phyloP scores from a whole-genome alignment of 306 rosid species.

The Dryas drummondii region DNA sequence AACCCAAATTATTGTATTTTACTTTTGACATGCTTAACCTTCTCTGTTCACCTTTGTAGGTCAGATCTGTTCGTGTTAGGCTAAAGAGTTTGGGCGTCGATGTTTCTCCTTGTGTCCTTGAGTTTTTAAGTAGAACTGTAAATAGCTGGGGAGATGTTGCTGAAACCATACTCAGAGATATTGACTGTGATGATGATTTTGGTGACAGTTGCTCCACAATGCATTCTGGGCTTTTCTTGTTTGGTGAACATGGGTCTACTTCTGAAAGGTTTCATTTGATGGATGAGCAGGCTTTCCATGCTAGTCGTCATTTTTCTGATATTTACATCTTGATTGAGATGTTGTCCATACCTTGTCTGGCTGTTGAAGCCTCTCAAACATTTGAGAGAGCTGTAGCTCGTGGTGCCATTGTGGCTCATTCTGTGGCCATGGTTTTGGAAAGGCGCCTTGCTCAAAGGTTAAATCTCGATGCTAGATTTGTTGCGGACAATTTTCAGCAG shows the following conservation, averaged over 20 bases:
- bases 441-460: constrained; percentile 80
- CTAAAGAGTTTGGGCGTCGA: constrained; percentile 76
- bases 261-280: constrained; percentile 59
- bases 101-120: constrained; percentile 90
- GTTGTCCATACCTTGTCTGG: constrained; percentile 95
- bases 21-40: constrained; percentile 26
- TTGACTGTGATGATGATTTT: constrained; percentile 83
- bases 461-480: constrained; percentile 45
- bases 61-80: constrained; percentile 83
- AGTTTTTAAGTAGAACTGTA: constrained; percentile 83
- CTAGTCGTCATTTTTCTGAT: constrained; percentile 76
- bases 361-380: constrained; percentile 92
- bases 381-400: constrained; percentile 97
- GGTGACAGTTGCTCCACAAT: constrained; percentile 63
- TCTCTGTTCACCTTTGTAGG: constrained; percentile 49
- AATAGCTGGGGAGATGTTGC: constrained; percentile 99
- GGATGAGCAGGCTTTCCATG: constrained; percentile 71
- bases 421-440: constrained; percentile 88
- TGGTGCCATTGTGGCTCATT: constrained; percentile 78
- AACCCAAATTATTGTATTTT: constrained; percentile 6
- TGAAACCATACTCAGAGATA: constrained; percentile 88
- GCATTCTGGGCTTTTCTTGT: constrained; percentile 64
- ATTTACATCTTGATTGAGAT: constrained; percentile 81
- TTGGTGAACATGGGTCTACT: constrained; percentile 60
- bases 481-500: constrained; percentile 56